Percentiles rank a stretch among this genome's conserved stretches.
These are phyloP conservation scores for Clohesyomyces aquaticus DNA, from an alignment of 495 filamentous ascomycete genomes.

Conservation along the genomic window DNA sequence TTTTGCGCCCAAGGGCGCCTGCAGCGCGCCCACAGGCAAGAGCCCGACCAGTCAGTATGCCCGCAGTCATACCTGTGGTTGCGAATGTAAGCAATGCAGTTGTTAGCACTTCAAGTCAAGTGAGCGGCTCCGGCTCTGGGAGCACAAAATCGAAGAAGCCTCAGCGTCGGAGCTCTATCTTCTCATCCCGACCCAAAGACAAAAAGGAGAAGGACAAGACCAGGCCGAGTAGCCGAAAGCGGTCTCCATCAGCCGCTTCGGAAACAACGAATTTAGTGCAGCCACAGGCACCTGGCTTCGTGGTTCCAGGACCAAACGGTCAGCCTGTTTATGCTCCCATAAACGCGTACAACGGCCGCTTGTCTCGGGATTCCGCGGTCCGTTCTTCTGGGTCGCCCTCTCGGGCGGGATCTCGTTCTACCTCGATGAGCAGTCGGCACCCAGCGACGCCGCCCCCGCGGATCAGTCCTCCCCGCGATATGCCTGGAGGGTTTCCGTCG, in stretches of 20 bases:
- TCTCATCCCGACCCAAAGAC: constrained; percentile 19
- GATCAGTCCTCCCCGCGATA: constrained; percentile 30
- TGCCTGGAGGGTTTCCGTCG: constrained; percentile 35
- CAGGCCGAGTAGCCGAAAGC: constrained; percentile 24
- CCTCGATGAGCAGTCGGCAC: constrained; percentile 41
- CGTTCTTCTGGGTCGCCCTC: constrained; percentile 33
- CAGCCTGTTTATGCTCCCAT: constrained; percentile 43
- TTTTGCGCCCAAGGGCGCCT: constrained; percentile 28
- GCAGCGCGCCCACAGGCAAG: constrained; percentile 31
- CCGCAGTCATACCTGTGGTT: constrained; percentile 1
- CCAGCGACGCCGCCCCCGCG: constrained; percentile 37
- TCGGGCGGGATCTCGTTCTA: constrained; percentile 40
- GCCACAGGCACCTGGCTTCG: constrained; percentile 39
- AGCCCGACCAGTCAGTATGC: constrained; percentile 14
- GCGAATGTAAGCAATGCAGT: constrained; percentile 15
- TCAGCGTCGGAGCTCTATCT: constrained; percentile 24
- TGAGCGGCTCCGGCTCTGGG: constrained; percentile 8
- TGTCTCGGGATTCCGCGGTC: constrained; percentile 14
- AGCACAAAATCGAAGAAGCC: constrained; percentile 22
- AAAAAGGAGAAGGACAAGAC: constrained; percentile 28
- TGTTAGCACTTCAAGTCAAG: constrained; percentile 13
- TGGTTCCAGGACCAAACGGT: constrained; percentile 45
- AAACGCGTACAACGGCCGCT: constrained; percentile 35
- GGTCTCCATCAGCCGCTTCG: constrained; percentile 24
- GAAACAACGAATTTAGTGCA: constrained; percentile 8